Conservation (phyloP, 306 rosid genomes). For the peach (Prunus persica) region Prunus_persica_NCBIv2 NC_034012.1:10263501-10264000, state of each 20-base stretch:
- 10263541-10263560: background rate
- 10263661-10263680: conserved; percentile 82
- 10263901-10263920: conserved; percentile 25
- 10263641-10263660: conserved; percentile 83
- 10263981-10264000: conserved; percentile 43
- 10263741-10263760: conserved; percentile 38
- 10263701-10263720: conserved; percentile 61
- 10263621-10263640: conserved; percentile 80
- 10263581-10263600: conserved; percentile 64
- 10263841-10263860: conserved; percentile 34
- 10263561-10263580: background rate
- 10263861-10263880: conserved; percentile 40
- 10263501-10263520: conserved; percentile 1
- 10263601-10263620: conserved; percentile 89
- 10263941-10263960: conserved; percentile 30
- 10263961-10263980: conserved; percentile 43
- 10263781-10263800: conserved; percentile 24
- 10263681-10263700: conserved; percentile 70
- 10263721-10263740: conserved; percentile 62
- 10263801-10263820: conserved; percentile 47
- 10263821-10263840: conserved; percentile 23
- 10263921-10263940: conserved; percentile 13
- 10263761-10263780: background rate
- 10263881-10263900: conserved; percentile 22
- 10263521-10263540: background rate